Conservation (phyloP, 352 stramenopile species). For the Halophytophthora batemanensis region DNA sequence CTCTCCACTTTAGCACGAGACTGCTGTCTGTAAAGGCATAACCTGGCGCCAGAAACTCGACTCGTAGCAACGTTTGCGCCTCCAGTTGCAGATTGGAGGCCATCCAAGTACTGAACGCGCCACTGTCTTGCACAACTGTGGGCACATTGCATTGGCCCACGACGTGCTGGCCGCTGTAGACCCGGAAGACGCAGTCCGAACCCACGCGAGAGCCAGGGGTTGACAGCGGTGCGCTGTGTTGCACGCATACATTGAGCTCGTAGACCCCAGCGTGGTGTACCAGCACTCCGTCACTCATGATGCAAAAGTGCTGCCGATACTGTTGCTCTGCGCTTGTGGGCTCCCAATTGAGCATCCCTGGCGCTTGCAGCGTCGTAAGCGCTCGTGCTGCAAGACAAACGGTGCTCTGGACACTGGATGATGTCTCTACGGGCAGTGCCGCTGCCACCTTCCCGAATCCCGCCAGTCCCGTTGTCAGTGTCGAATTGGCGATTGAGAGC, state of each 20-base stretch:
- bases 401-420: background rate
- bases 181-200: conserved; percentile 12
- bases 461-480: too few relatives aligned
- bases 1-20: conserved; percentile 7
- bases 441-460: background rate
- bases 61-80: conserved; percentile 8
- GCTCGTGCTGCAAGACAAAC: conserved; percentile 13
- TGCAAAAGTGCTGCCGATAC: conserved; percentile 11
- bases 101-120: conserved; percentile 10
- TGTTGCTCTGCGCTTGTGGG: conserved; percentile 12
- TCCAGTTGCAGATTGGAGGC: conserved; percentile 3
- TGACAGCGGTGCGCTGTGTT: conserved; percentile 8
- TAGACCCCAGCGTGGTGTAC: conserved; percentile 21
- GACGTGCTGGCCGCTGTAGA: conserved; percentile 8
- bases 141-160: conserved; percentile 9
- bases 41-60: conserved; percentile 19
- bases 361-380: conserved; percentile 26
- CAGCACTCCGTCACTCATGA: conserved; percentile 32
- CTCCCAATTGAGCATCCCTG: conserved; percentile 36
- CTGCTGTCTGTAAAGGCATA: conserved; percentile 23
- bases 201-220: background rate
- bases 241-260: conserved; percentile 28
- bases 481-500: too few relatives aligned
- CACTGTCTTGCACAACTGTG: conserved; percentile 8
- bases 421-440: background rate